Evolutionary conservation across 371 early-diverging fungal species (phyloP), one percentile per base, ranked within the genome.

Genomic region (Syncephalastrum monosporum): DNA sequence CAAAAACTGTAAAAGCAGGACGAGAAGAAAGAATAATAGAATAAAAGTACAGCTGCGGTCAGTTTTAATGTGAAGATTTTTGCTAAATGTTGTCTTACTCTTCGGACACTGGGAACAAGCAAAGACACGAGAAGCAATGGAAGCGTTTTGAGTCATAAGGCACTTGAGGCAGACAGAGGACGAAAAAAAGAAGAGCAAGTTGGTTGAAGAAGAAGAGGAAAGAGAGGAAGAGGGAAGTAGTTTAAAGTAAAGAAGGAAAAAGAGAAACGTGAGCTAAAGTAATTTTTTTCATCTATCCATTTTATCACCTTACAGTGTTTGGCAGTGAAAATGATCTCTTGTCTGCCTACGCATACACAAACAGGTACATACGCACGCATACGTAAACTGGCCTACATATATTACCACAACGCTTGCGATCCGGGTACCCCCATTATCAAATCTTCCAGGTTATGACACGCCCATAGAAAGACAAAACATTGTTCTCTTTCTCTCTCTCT

Each of bases 91-190:
- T 25, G 12, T 47, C 54, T 64, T 68, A 77, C 77, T 67, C 60
- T 77, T 77, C 46, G 77, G 72, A 55, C 77, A 77, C 54, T 77
- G 77, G 15, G 77, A 63, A 57, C 77, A 77, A 16, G 74, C 60
- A 53, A 70, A 77, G 47, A 72, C 65, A 44, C 62, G 72, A 51
- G 68, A 43, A 12, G 53, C 33, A 43, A 29, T 48, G 47, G 41
- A 58, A 16, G 57, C 60, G 33, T 17, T 42, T 50, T 57, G 42
- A 49, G 55, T 47, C 45, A 64, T 49, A 53, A 46, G 59, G 49
- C 53, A 58, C 47, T 25, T 50, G 41, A 60, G 60, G 50, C 60
- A 55, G 56, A 58, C 53, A 44, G 56, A 3, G 24, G 19, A 38
- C 38, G 29, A 47, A 2, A 24, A 56, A 61, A 50, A 55, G 50